phyloP scores from a whole-genome alignment of 2,329 filamentous ascomycete species.

The Coleophoma cylindrospora region DNA sequence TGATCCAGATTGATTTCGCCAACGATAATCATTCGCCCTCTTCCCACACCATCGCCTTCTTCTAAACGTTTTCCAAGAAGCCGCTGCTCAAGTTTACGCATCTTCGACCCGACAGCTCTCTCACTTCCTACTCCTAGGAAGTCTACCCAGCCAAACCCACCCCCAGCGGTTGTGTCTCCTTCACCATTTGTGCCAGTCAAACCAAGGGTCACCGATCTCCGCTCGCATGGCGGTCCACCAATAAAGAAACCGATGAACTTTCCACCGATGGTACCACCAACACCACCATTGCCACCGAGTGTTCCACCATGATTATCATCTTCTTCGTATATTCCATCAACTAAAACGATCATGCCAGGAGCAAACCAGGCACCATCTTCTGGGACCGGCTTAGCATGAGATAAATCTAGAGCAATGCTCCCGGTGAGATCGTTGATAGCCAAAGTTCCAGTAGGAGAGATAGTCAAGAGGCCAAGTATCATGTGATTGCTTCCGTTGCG shows the following conservation, averaged over 20 bases:
- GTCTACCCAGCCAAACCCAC: conserved; percentile 95
- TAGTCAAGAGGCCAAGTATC: conserved; percentile 75
- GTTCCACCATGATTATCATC: conserved; percentile 69
- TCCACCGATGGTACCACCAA: conserved; percentile 89
- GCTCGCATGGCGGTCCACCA: conserved; percentile 86
- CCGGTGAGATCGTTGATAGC: conserved; percentile 84
- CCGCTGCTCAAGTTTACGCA: conserved; percentile 73
- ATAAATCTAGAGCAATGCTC: conserved; percentile 78
- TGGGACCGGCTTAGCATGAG: conserved; percentile 75
- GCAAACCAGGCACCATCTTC: conserved; percentile 87
- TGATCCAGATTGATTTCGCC: conserved; percentile 85
- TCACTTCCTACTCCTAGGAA: conserved; percentile 91
- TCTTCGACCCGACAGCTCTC: conserved; percentile 73
- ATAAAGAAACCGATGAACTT: conserved; percentile 88
- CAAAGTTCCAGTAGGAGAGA: conserved; percentile 76
- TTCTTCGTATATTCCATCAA: conserved; percentile 96
- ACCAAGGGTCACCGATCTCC: conserved; percentile 73
- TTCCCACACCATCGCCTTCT: conserved; percentile 26
- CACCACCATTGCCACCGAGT: conserved; percentile 71
- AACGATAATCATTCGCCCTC: conserved; percentile 64
- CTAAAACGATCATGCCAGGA: conserved; percentile 91
- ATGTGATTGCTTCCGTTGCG: conserved; percentile 81
- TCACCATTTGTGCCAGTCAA: conserved; percentile 49
- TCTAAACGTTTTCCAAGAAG: conserved; percentile 43
- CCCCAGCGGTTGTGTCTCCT: conserved; percentile 58